Percentiles rank a stretch among this genome's conserved stretches.
phyloP scores from a whole-genome alignment of 352 stramenopile species.

The Globisporangium emineosum region DNA sequence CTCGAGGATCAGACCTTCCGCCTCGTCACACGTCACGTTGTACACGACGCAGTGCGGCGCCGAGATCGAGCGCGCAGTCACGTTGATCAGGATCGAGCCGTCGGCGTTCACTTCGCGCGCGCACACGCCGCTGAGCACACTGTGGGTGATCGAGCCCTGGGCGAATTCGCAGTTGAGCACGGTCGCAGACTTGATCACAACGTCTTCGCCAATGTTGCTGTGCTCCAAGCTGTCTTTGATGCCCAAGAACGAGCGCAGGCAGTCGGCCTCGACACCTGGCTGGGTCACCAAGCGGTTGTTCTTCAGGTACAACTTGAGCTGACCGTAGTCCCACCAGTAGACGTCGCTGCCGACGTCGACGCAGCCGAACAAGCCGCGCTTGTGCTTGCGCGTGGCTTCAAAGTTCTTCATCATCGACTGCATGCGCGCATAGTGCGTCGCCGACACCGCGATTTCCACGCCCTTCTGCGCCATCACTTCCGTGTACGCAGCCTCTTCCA shows the following conservation, averaged over 20 bases:
- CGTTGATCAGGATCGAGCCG: constrained; percentile 97
- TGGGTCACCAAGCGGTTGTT: constrained; percentile 96
- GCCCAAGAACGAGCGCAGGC: constrained; percentile 72
- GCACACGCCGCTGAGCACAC: constrained; percentile 90
- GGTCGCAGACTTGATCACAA: constrained; percentile 56
- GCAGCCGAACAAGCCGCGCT: constrained; percentile 93
- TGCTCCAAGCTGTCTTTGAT: constrained; percentile 78
- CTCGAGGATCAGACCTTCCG: constrained; percentile 88
- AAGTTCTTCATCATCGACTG: constrained; percentile 89
- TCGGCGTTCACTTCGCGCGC: constrained; percentile 90
- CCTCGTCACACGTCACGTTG: constrained; percentile 94
- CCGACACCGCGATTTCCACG: constrained; percentile 60
- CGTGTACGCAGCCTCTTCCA: constrained; percentile 90
- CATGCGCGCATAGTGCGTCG: constrained; percentile 92
- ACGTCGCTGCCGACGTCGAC: constrained; percentile 96
- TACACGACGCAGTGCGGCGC: constrained; percentile 95
- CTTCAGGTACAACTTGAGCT: constrained; percentile 97
- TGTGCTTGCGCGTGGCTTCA: constrained; percentile 47
- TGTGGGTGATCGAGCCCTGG: constrained; percentile 60
- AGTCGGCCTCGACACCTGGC: constrained; percentile 73
- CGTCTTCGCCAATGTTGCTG: constrained; percentile 63
- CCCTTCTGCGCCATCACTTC: constrained; percentile 95
- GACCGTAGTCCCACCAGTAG: constrained; percentile 99
- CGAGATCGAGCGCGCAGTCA: constrained; percentile 95
- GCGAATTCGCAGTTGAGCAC: constrained; percentile 83